These are phyloP conservation scores for Colletotrichum gigasporum DNA, from an alignment of 2,329 filamentous ascomycete species.

Conservation along the genomic window DNA sequence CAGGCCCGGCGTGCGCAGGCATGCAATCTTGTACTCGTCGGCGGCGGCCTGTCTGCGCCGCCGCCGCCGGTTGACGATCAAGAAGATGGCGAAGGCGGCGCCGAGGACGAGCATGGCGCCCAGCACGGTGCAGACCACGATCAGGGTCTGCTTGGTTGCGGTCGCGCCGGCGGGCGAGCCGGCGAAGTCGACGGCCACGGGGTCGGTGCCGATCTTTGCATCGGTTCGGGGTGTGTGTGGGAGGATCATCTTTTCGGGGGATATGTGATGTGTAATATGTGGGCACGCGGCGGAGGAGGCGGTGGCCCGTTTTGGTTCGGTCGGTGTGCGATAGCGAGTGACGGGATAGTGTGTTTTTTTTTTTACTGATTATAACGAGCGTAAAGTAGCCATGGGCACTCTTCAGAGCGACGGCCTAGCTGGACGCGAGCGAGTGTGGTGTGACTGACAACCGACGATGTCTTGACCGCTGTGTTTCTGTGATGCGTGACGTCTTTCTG, in stretches of 20 bases:
- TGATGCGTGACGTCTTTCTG: no score
- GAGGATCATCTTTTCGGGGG: not conserved
- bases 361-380: constrained; percentile 4
- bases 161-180: not conserved
- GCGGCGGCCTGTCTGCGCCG: not conserved
- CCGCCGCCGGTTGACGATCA: not conserved
- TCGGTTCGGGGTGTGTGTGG: constrained; percentile 5
- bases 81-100: not conserved
- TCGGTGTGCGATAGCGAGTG: constrained; percentile 10
- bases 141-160: not conserved
- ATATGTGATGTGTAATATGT: no score
- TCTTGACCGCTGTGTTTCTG: not conserved
- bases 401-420: not conserved
- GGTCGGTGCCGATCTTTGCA: constrained; percentile 11
- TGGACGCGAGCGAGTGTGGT: not conserved
- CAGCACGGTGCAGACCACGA: constrained; percentile 18
- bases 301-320: not conserved
- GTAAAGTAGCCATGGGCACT: constrained; percentile 16
- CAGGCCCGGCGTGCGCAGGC: constrained; percentile 19
- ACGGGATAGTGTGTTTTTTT: not conserved
- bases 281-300: no score
- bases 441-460: not conserved
- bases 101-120: not conserved
- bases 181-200: constrained; percentile 18
- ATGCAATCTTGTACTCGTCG: constrained; percentile 1